Evolutionary conservation across 2,329 filamentous ascomycete genomes (phyloP), one percentile per base, ranked within the genome.

Genomic region (Alternaria gaisen): DNA sequence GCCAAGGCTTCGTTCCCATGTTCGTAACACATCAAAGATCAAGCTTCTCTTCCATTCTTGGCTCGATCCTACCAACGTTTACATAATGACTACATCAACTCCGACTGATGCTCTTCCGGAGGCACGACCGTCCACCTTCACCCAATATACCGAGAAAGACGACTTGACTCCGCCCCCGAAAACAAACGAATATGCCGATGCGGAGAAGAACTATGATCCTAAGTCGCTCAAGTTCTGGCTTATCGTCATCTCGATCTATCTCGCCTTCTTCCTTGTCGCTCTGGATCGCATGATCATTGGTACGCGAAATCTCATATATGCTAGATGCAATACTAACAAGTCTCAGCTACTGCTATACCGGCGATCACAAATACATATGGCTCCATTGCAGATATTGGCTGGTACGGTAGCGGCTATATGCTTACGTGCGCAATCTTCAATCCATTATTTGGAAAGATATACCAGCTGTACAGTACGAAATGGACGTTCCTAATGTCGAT

Each of bases 381-480:
- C n/a, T 69, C 65, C 7, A 69, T 76, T 26, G 44, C 44, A 18
- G 71, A 76, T 43, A 70, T 75, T 5, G 67, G 69, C 11, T 75
- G 72, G 72, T 76, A 76, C 41, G 73, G 66, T 11, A 68, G 63
- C 16, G 61, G 80, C 4, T 84, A 82, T 68, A 77, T 83, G 68
- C 72, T 85, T 24, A 83, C 81, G 1, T 69, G 76, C 16, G 79
- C 76, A 8, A 74, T 77, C 10, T 83, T 84, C 58, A 83, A 84
- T 57, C 79, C 82, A 1, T 75, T 81, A 1, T 81, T 80, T 63
- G 84, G 84, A 3, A 81, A 81, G 42, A 68, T 81, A 2, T 85
- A 83, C 71, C 81, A 80, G 22, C 81, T 81, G 61, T 82, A 81
- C 61, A 66, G 75, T 2, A 72, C 77, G 1, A 82, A 83, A 65